phyloP scores from a whole-genome alignment of 495 filamentous ascomycete genomes.

The Hyaloscypha hepaticicola region DNA sequence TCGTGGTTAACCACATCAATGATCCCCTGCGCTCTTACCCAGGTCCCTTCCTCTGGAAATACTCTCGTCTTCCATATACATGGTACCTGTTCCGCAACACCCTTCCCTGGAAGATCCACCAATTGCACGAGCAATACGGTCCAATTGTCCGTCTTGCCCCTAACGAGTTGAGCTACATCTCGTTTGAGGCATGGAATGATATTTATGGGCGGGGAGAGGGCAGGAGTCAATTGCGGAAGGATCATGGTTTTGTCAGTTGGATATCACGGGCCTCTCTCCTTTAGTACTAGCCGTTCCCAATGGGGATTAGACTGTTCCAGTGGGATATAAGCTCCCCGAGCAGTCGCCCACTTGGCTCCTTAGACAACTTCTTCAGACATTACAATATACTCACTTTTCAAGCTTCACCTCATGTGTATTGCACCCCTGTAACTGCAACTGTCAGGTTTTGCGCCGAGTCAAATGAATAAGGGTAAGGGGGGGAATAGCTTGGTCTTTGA shows the following conservation, averaged over 20 bases:
- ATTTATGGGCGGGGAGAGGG: slow-evolving; percentile 4
- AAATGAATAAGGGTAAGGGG: too few relatives aligned
- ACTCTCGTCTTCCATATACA: slow-evolving; percentile 53
- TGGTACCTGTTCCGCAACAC: slow-evolving; percentile 59
- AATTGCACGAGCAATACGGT: slow-evolving; percentile 57
- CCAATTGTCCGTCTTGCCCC: slow-evolving; percentile 56
- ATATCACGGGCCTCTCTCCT: too few relatives aligned
- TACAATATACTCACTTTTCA: too few relatives aligned
- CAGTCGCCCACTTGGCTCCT: too few relatives aligned
- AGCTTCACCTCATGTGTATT: too few relatives aligned
- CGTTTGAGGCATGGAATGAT: slow-evolving; percentile 40
- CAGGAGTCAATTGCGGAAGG: slow-evolving; percentile 17
- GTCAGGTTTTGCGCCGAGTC: too few relatives aligned
- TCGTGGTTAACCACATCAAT: slow-evolving; percentile 48
- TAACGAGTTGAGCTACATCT: slow-evolving; percentile 54
- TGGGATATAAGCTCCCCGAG: too few relatives aligned
- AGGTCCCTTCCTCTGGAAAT: slow-evolving; percentile 55
- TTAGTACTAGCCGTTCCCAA: too few relatives aligned
- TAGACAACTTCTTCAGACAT: too few relatives aligned
- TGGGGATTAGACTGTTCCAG: too few relatives aligned
- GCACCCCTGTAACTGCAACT: too few relatives aligned
- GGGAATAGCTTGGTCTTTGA: slow-evolving; percentile 9
- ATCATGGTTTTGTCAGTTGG: neutral
- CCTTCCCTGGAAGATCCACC: slow-evolving; percentile 55
- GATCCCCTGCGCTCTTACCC: slow-evolving; percentile 65